Evolutionary conservation across 208 protist species (phyloP).

Genomic region (Wallacemonas sp.): DNA sequence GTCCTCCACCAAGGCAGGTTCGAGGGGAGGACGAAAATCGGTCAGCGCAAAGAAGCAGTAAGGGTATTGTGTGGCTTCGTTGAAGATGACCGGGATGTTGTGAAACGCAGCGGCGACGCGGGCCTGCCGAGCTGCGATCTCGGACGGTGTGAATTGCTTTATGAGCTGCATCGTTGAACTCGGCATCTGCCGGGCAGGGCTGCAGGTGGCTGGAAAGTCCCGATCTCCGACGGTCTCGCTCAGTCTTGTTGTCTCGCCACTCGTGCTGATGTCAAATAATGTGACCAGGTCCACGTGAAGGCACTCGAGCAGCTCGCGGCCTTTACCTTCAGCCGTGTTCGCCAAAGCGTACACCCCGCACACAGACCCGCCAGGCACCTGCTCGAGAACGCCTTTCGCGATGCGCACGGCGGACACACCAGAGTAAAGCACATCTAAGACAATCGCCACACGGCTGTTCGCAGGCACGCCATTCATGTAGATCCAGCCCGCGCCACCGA

Average conservation of each 20-base stretch:
- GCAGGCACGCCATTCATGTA: constrained; percentile 33
- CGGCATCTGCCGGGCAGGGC: constrained; percentile 9
- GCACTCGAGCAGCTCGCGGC: neutral
- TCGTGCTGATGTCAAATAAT: constrained; percentile 13
- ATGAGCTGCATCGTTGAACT: constrained; percentile 14
- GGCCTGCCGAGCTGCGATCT: constrained; percentile 13
- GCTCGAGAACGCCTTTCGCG: constrained; percentile 19
- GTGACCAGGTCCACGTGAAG: constrained; percentile 1
- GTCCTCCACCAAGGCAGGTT: constrained; percentile 38
- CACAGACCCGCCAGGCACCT: constrained; percentile 15
- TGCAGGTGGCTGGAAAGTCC: constrained; percentile 7
- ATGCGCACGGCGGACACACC: constrained; percentile 16
- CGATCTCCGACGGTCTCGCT: constrained; percentile 1
- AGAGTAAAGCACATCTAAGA: constrained; percentile 24
- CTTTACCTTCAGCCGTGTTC: constrained; percentile 16
- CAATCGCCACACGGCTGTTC: constrained; percentile 20
- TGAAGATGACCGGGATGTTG: constrained; percentile 28
- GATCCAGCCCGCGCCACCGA: constrained; percentile 21
- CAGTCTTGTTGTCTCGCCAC: constrained; percentile 7
- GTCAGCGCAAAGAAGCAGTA: constrained; percentile 44
- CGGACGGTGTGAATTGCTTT: constrained; percentile 13
- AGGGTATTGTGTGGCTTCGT: constrained; percentile 24
- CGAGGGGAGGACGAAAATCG: constrained; percentile 36
- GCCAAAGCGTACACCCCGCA: constrained; percentile 19
- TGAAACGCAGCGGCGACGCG: constrained; percentile 23